Conservation (phyloP, 2,329 filamentous ascomycete genomes). For the Sporothrix pseudoabietina region DNA sequence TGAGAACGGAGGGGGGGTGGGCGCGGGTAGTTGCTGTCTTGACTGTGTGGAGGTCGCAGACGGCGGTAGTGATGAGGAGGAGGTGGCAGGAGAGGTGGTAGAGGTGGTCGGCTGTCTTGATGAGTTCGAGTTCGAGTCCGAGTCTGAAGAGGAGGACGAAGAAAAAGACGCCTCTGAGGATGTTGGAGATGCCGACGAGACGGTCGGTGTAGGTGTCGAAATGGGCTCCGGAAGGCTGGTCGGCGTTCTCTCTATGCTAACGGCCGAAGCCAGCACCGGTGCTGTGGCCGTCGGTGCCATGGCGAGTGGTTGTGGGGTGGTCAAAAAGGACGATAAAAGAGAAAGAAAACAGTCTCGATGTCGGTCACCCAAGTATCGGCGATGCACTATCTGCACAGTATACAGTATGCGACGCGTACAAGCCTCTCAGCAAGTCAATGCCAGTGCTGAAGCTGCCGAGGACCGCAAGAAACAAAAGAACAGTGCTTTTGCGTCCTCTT, state of each 20-base stretch:
- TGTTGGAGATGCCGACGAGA: neutral
- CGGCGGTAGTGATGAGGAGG: neutral
- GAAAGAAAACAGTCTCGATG: neutral
- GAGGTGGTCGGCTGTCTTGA: constrained; percentile 3
- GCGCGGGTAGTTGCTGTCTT: neutral
- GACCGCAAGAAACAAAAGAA: too few species aligned
- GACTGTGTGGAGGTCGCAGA: neutral
- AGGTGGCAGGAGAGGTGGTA: neutral
- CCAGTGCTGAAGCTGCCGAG: neutral
- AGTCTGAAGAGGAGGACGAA: neutral
- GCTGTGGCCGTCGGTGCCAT: constrained; percentile 5
- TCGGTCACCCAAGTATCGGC: neutral
- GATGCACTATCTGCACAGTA: neutral
- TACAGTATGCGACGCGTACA: neutral
- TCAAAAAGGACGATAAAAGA: neutral
- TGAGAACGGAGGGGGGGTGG: constrained; percentile 1
- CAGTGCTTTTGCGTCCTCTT: too few species aligned
- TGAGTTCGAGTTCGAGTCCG: neutral
- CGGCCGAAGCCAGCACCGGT: neutral
- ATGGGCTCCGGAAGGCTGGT: neutral
- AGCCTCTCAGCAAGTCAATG: constrained; percentile 6
- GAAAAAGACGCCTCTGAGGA: neutral
- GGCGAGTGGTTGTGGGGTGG: neutral
- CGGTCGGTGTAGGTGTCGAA: neutral
- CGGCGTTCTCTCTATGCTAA: neutral